Base-by-base conservation (phyloP, 352 stramenopile species). In the Pythium folliculosum region DNA sequence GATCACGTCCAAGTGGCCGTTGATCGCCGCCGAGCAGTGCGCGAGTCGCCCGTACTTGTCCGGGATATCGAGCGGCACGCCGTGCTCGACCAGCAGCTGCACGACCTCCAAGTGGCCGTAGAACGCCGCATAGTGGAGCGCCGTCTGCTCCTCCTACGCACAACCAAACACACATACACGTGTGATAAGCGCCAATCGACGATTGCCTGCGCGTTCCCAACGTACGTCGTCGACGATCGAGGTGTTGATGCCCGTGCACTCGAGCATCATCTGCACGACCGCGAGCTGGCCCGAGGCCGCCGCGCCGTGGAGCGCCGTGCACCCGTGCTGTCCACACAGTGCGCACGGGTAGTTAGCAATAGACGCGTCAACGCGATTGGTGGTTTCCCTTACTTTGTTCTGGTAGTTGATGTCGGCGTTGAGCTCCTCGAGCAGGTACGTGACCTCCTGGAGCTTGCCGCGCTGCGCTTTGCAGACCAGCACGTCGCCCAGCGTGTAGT, bases 81-180 rank as follows among this genome's bases (percentile, higher is more conserved):
- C 86, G 22, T 91, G 81, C 63, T 94, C 86, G 23, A 96, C 88
- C 9, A 96, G 71, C 44, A 85, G 74, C 73, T 94, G 88, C 56
- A 96, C 88, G 32, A 96, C 88, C 68, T 96, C 88, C 55, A 95
- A 60, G 50, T 95, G 88, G 9, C 88, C 88, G 48, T 94, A 94
- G 67, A 96, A 96, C 17, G 88, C 88, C 1, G 86, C 88, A 60
- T 96, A 96, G 63, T 96, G 88, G 47, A 96, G 75, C 55, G 86
- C 77, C 17, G 88, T 92, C 60, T 96, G 88, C 63, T 93, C 83
- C 37, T 94, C 87, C 80, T 90, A 45, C 27, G 1, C 4, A 23
- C 52, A 4, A 40, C 19, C 40, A 1, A n/a, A n/a, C 40, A 47
- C 9, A 47, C 30, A 23, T 44, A 32, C 8, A 13, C 22, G 35